phyloP scores from a whole-genome alignment of 192 early-diverging fungal genomes.

The Kickxella alabastrina region DNA sequence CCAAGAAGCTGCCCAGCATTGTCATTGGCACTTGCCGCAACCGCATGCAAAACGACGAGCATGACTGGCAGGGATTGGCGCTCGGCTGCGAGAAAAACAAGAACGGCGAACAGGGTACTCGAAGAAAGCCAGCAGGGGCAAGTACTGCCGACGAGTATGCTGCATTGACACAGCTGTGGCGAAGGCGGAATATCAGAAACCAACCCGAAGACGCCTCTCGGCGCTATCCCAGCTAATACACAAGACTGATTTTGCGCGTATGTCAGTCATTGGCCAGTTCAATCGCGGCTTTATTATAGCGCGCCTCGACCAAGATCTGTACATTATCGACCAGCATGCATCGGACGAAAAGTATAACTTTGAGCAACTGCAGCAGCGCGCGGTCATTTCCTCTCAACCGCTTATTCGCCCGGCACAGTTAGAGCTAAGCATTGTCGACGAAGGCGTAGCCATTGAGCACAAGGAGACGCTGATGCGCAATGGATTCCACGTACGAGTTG shows the following conservation, averaged over 20 bases:
- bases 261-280: conserved; percentile 93
- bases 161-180: neutral
- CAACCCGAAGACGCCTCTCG: conserved; percentile 9
- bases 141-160: neutral
- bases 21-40: conserved; percentile 31
- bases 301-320: conserved; percentile 63
- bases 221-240: conserved; percentile 53
- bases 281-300: conserved; percentile 94
- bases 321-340: conserved; percentile 97
- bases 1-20: conserved; percentile 18
- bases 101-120: conserved; percentile 4
- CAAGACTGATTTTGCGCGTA: conserved; percentile 77
- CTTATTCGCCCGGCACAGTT: conserved; percentile 68
- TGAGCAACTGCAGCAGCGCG: conserved; percentile 69
- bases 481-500: conserved; percentile 74
- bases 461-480: conserved; percentile 68
- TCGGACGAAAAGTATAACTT: conserved; percentile 97
- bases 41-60: conserved; percentile 22
- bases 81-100: conserved; percentile 16
- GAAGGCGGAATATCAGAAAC: conserved; percentile 20
- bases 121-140: conserved; percentile 11
- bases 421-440: conserved; percentile 73
- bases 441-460: conserved; percentile 73
- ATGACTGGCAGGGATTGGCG: conserved; percentile 13
- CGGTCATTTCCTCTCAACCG: conserved; percentile 61